Conservation (phyloP, 176 grass and related monocot genomes). For the Saccharum spontaneum region DNA sequence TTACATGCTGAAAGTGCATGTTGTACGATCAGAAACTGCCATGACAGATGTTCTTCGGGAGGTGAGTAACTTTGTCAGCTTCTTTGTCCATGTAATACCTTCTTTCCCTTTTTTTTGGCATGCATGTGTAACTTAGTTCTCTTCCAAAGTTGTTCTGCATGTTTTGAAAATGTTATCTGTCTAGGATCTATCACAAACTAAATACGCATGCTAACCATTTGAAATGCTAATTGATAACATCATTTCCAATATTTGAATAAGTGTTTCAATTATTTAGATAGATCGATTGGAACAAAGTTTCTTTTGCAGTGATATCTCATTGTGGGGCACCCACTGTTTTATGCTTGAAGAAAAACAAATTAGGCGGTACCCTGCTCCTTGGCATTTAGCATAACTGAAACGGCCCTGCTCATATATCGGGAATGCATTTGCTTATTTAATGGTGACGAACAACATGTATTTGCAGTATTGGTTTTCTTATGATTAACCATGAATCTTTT, state of each 20-base stretch:
- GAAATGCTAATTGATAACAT: background rate
- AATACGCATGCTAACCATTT: conserved; percentile 5
- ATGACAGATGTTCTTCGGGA: conserved; percentile 94
- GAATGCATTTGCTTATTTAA: background rate
- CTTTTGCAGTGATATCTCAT: background rate
- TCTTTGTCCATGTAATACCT: background rate
- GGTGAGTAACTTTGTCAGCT: conserved; percentile 45
- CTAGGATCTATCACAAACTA: background rate
- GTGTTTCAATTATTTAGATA: background rate
- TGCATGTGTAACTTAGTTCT: background rate
- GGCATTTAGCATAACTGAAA: conserved; percentile 7
- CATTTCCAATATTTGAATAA: conserved; percentile 1
- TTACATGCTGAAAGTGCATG: conserved; percentile 69
- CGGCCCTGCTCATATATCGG: background rate
- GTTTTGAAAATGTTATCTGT: background rate
- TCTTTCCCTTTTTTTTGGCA: conserved; percentile 2
- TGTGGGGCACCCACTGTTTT: background rate
- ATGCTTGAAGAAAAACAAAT: background rate
- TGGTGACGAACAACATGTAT: background rate
- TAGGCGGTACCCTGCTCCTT: background rate
- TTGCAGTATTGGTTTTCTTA: background rate
- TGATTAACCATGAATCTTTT: background rate
- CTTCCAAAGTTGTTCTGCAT: background rate
- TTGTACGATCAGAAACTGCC: conserved; percentile 79
- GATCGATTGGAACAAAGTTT: background rate